Evolutionary conservation across 176 grass and related monocot genomes (phyloP).

Genomic region (Oryza australiensis): DNA sequence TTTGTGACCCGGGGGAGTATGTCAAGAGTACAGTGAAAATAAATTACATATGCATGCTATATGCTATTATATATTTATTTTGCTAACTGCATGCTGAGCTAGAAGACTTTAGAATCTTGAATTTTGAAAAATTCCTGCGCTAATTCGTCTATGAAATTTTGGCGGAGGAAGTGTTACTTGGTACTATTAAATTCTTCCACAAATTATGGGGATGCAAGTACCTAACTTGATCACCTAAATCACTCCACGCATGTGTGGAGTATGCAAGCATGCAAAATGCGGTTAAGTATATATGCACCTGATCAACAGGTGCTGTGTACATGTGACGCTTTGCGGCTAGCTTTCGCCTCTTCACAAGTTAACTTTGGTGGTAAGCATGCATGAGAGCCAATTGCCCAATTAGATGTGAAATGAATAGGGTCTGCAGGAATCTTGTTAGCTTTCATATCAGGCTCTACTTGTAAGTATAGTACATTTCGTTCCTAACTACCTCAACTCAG

Average conservation of each 20-base stretch:
- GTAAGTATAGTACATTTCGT: background rate
- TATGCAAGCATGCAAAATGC: background rate
- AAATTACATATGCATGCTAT: background rate
- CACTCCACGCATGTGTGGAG: background rate
- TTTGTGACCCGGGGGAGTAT: background rate
- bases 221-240: background rate
- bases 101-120: background rate
- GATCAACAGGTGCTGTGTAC: background rate
- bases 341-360: constrained; percentile 31
- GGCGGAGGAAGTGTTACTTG: background rate
- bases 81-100: no score
- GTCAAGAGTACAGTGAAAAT: background rate
- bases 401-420: background rate
- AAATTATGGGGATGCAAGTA: background rate
- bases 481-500: constrained; percentile 11
- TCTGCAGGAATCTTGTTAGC: constrained; percentile 20
- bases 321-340: constrained; percentile 41
- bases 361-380: constrained; percentile 41
- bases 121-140: background rate
- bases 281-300: background rate
- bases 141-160: background rate
- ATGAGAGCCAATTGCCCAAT: background rate
- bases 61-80: no score
- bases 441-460: background rate
- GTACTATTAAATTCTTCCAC: background rate